A percentile compares a stretch with the other conserved stretches of the same genome.
phyloP scores from a whole-genome alignment of 1,284 basidiomycete species.

The Mycena citricolor region DNA sequence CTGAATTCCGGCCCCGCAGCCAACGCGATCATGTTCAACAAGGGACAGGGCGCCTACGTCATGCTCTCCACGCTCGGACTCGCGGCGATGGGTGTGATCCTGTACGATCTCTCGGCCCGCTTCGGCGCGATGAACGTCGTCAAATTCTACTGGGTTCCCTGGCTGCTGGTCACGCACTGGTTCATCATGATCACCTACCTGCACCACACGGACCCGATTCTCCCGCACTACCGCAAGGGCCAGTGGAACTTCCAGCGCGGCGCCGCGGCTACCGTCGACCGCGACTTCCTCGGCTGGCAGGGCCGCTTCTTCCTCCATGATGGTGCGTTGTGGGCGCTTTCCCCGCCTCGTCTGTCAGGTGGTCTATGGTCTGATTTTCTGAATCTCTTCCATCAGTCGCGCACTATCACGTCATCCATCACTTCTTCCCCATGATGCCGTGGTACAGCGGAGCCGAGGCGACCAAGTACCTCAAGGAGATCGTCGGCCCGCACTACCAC shows the following conservation, averaged over 20 bases:
- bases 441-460: constrained; percentile 55
- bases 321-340: too few species aligned
- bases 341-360: too few species aligned
- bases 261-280: constrained; percentile 48
- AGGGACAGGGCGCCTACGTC: constrained; percentile 49
- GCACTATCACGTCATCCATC: constrained; percentile 51
- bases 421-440: constrained; percentile 54
- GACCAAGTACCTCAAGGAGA: constrained; percentile 48
- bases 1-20: constrained; percentile 32
- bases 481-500: constrained; percentile 54
- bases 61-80: constrained; percentile 57
- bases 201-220: constrained; percentile 49
- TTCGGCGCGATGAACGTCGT: constrained; percentile 40
- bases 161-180: constrained; percentile 58
- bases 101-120: not conserved
- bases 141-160: constrained; percentile 59
- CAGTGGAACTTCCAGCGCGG: constrained; percentile 52
- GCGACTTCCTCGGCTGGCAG: constrained; percentile 49
- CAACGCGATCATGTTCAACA: constrained; percentile 52
- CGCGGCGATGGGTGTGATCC: constrained; percentile 33
- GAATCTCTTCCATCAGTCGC: too few species aligned
- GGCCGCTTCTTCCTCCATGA: constrained; percentile 58
- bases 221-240: constrained; percentile 55
- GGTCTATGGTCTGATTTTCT: too few species aligned
- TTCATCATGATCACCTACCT: constrained; percentile 58